Base-by-base conservation (phyloP, 352 stramenopile species). In the Pythium angustatum region DNA sequence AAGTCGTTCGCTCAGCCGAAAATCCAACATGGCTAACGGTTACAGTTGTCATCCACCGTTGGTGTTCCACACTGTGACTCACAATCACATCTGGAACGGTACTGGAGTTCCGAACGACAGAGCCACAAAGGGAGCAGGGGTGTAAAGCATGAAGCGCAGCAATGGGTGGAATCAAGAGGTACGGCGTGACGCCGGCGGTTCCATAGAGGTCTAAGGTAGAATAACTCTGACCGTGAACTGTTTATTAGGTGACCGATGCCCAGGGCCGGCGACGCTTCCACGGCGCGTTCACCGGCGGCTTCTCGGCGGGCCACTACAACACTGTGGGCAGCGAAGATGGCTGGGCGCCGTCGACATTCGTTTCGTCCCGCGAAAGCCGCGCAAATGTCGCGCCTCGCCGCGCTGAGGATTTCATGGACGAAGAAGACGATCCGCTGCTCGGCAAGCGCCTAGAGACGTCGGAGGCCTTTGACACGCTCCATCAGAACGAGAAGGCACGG, bases 261-360 rank as follows among this genome's bases (percentile, higher is more conserved):
- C 73, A 94, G 59, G 85, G 85, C 4, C 81, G 83, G 15, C 72
- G 85, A 47, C 82, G 91, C 53, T 98, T 98, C 75, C 92, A 98
- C 72, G 93, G 93, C 58, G 94, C 94, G 15, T 98, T 98, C 75
- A 98, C 91, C 1, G 93, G 93, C 51, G 94, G 94, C 28, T 98
- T 97, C 73, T 96, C 88, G 11, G 93, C 94, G 34, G 94, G 93
- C 31, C 97, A 98, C 70, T 98, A 87, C 76, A 98, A 98, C 70
- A 93, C 91, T n/a, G 93, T 97, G 5, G 92, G 90, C 38, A 91
- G 62, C 30, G 83, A 91, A 38, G 86, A 97, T 72, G 93, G 93
- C 77, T 98, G 91, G 90, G 72, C 76, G 41, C 93, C 93, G 7
- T 72, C 60, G 21, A 78, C 77, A 15, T 97, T 97, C 66, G 75